Evolutionary conservation across 2,329 filamentous ascomycete genomes (phyloP).

Genomic region (Ophiosphaerella korrae): DNA sequence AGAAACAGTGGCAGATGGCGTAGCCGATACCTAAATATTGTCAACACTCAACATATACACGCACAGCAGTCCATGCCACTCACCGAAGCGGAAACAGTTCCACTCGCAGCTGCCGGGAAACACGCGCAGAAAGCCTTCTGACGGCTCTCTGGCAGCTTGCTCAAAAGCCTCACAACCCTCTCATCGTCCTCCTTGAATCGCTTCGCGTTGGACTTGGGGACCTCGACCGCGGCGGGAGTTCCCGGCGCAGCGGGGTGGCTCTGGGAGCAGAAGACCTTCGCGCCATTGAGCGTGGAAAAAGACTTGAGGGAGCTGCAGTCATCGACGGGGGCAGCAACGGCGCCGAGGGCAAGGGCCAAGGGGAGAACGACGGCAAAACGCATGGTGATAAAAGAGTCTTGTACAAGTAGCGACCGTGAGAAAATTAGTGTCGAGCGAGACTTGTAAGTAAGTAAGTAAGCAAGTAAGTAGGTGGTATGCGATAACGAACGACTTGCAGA

Average conservation of each 20-base stretch:
- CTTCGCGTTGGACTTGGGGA: slow-evolving; percentile 1
- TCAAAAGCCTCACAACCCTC: background rate
- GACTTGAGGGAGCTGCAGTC: slow-evolving; percentile 1
- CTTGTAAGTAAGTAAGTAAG: background rate
- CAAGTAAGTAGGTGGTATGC: too few relatives aligned
- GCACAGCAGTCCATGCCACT: background rate
- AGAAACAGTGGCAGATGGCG: background rate
- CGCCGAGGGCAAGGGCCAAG: background rate
- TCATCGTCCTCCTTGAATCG: slow-evolving; percentile 2
- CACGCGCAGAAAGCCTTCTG: slow-evolving; percentile 4
- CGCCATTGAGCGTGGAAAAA: background rate
- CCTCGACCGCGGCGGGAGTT: background rate
- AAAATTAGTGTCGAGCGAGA: background rate
- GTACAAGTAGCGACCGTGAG: background rate
- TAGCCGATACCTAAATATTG: background rate
- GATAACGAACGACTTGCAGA: background rate
- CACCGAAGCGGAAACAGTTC: background rate
- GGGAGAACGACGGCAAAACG: background rate
- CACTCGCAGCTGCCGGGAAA: background rate
- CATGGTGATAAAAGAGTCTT: background rate
- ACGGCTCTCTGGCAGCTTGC: background rate
- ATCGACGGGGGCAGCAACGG: background rate
- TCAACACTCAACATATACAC: background rate
- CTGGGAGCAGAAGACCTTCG: background rate
- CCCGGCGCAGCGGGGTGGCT: background rate